phyloP scores from a whole-genome alignment of 768 basidiomycete species.

The Russula brevipes region DNA sequence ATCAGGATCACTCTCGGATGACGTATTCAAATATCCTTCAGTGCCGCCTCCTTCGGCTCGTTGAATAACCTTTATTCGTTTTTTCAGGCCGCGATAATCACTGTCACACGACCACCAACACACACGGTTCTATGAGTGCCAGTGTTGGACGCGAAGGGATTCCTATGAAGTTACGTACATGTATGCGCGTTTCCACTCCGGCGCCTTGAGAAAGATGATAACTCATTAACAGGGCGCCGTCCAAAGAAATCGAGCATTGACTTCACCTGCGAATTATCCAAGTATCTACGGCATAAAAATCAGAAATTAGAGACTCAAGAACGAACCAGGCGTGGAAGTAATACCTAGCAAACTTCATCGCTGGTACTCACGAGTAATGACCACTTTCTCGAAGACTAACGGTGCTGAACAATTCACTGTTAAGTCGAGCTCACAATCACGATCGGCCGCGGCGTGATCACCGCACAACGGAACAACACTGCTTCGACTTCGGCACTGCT shows the following conservation, averaged over 20 bases:
- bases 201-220: constrained; percentile 9
- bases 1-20: constrained; percentile 9
- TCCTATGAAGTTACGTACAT: constrained; percentile 12
- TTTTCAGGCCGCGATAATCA: constrained; percentile 25
- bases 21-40: neutral
- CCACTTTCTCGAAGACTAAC: too few species aligned
- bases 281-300: constrained; percentile 11
- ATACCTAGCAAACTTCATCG: constrained; percentile 26
- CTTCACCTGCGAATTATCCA: constrained; percentile 22
- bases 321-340: neutral
- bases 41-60: neutral
- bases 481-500: too few species aligned
- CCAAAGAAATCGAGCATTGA: neutral
- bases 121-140: neutral
- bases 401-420: too few species aligned
- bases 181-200: constrained; percentile 27
- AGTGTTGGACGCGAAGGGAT: neutral
- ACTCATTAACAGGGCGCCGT: neutral
- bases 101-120: constrained; percentile 15
- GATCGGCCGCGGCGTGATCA: too few species aligned
- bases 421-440: too few species aligned
- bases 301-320: neutral
- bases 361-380: neutral
- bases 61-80: constrained; percentile 18
- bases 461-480: too few species aligned